phyloP scores from a whole-genome alignment of 1,139 yeast species.

The Candida smagusa region DNA sequence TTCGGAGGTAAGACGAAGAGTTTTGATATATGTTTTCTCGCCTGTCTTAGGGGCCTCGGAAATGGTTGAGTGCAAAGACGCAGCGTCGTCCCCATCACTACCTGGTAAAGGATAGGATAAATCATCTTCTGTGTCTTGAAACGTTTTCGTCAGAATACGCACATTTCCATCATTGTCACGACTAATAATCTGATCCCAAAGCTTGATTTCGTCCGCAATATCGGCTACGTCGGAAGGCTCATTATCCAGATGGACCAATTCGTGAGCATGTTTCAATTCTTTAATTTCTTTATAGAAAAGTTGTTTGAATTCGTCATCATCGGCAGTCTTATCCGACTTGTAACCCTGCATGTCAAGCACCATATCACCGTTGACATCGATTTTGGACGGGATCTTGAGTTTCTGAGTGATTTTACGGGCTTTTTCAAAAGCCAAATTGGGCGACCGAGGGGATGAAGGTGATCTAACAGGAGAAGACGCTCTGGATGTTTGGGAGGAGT shows the following conservation, averaged over 20 bases:
- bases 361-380: constrained; percentile 88
- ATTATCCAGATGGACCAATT: constrained; percentile 7
- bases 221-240: constrained; percentile 14
- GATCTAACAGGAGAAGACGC: constrained; percentile 4
- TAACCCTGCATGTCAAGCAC: constrained; percentile 95
- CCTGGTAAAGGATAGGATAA: constrained; percentile 1
- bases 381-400: constrained; percentile 82
- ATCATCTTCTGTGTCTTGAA: constrained; percentile 1
- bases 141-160: constrained; percentile 39
- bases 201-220: constrained; percentile 23
- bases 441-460: constrained; percentile 8
- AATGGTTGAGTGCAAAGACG: constrained; percentile 3
- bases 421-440: constrained; percentile 49
- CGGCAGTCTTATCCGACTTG: constrained; percentile 71
- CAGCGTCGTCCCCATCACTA: constrained; percentile 7
- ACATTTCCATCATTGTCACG: constrained; percentile 74
- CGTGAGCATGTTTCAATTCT: constrained; percentile 17
- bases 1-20: constrained; percentile 86
- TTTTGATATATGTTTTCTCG: constrained; percentile 63
- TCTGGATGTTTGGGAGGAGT: not conserved
- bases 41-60: constrained; percentile 2
- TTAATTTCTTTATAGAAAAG: constrained; percentile 58
- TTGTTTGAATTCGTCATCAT: constrained; percentile 67
- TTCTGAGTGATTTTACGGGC: constrained; percentile 68
- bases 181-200: constrained; percentile 35